Conservation (phyloP, 2,329 filamentous ascomycete species). For the Drechslerella dactyloides region DNA sequence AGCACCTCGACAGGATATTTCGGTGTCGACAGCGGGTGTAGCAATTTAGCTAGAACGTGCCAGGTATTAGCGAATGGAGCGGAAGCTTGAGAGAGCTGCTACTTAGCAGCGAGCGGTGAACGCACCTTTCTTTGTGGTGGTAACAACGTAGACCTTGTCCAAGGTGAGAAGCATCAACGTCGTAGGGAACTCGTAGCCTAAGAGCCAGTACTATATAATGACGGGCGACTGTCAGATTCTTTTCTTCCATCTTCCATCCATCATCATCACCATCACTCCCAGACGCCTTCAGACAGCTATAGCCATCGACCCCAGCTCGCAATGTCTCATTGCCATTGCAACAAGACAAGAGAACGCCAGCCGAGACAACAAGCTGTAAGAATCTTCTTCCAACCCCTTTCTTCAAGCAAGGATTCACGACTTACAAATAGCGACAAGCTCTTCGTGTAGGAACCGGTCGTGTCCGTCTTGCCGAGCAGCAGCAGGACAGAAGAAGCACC, state of each 20-base stretch:
- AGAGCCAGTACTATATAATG: slow-evolving; percentile 83
- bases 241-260: slow-evolving; percentile 5
- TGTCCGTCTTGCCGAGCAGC: slow-evolving; percentile 93
- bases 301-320: too few relatives aligned
- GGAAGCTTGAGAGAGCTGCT: background rate
- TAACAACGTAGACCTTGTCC: slow-evolving; percentile 88
- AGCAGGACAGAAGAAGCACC: slow-evolving; percentile 86
- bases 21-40: slow-evolving; percentile 88
- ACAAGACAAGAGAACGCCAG: slow-evolving; percentile 29
- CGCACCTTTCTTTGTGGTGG: slow-evolving; percentile 93
- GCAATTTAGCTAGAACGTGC: slow-evolving; percentile 75
- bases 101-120: slow-evolving; percentile 4
- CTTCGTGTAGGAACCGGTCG: slow-evolving; percentile 80
- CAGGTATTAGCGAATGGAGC: too few relatives aligned
- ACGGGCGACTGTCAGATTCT: slow-evolving; percentile 11
- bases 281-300: slow-evolving; percentile 12
- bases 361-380: too few relatives aligned
- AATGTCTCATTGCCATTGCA: background rate
- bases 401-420: slow-evolving; percentile 52
- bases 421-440: slow-evolving; percentile 94
- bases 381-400: too few relatives aligned
- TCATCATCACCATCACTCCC: background rate
- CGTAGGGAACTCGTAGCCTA: slow-evolving; percentile 97
- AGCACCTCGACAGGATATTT: slow-evolving; percentile 92
- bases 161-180: slow-evolving; percentile 91